Percentiles rank a stretch among this genome's conserved stretches.
phyloP scores from a whole-genome alignment of 108 stramenopile genomes.

The Fistulifera pelliculosa region DNA sequence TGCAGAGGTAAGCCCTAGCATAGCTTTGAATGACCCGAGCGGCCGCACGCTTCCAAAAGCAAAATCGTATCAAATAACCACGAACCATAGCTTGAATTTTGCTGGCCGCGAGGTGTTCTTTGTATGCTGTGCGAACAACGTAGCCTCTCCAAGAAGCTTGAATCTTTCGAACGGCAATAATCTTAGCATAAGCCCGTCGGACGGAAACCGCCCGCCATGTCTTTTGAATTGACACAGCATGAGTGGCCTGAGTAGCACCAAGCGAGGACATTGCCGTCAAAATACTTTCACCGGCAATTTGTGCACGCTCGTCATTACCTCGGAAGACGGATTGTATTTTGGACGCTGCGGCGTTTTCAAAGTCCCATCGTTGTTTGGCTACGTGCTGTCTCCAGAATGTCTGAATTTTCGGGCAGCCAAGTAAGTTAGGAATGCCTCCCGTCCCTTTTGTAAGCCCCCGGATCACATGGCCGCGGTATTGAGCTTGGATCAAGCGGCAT shows the following conservation, averaged over 20 bases:
- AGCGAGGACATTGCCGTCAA: not conserved
- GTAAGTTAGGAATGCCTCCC: not conserved
- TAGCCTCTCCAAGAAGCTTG: constrained; percentile 24
- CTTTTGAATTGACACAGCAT: not conserved
- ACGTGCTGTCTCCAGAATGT: constrained; percentile 5
- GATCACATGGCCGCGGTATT: not conserved
- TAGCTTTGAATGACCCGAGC: too few relatives aligned
- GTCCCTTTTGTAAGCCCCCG: not conserved
- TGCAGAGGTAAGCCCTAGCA: too few relatives aligned
- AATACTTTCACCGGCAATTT: not conserved
- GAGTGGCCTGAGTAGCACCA: not conserved
- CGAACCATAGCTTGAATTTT: constrained; percentile 20
- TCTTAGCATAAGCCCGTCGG: not conserved
- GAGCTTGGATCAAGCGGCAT: not conserved
- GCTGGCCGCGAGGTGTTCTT: constrained; percentile 29
- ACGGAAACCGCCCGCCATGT: not conserved
- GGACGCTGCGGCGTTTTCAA: not conserved
- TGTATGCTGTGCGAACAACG: constrained; percentile 7
- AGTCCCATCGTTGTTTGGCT: not conserved
- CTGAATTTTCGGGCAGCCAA: constrained; percentile 2
- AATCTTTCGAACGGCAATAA: constrained; percentile 7
- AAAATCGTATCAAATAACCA: not conserved
- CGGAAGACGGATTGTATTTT: not conserved
- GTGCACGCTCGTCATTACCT: not conserved
- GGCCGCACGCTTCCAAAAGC: not conserved